A percentile compares a stretch with the other conserved stretches of the same genome.
These are phyloP conservation scores for Dictyostelium citrinum DNA, from an alignment of 78 protist genomes.

Conservation along the genomic window DNA sequence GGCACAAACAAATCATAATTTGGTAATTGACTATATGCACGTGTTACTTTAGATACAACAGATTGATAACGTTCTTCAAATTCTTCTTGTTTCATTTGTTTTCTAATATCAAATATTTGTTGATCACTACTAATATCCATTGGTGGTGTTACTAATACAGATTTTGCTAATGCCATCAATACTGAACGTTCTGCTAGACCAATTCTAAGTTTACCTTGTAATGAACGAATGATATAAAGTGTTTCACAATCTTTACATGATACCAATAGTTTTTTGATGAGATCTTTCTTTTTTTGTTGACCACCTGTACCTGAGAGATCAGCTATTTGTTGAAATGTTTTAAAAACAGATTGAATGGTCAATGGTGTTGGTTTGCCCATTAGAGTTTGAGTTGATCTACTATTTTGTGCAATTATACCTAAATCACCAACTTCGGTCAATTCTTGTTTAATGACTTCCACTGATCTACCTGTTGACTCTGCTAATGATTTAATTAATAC, in stretches of 20 bases:
- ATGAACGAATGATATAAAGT: conserved; percentile 65
- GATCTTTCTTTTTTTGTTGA: conserved; percentile 68
- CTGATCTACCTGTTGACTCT: conserved; percentile 84
- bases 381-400: neutral
- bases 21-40: conserved; percentile 84
- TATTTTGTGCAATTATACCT: conserved; percentile 88
- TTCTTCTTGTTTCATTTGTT: conserved; percentile 35
- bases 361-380: conserved; percentile 79
- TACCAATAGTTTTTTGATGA: conserved; percentile 84
- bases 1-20: conserved; percentile 87
- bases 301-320: conserved; percentile 51
- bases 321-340: conserved; percentile 66
- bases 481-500: conserved; percentile 87
- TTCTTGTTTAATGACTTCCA: conserved; percentile 54
- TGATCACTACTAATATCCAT: neutral
- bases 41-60: conserved; percentile 11
- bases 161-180: conserved; percentile 93
- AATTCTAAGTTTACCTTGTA: conserved; percentile 94
- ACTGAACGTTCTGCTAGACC: conserved; percentile 96
- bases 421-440: conserved; percentile 91
- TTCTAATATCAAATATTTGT: conserved; percentile 4
- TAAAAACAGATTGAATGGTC: conserved; percentile 73
- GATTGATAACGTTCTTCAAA: conserved; percentile 12
- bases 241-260: conserved; percentile 85
- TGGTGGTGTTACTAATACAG: conserved; percentile 80